A percentile compares a stretch with the other conserved stretches of the same genome.
phyloP scores from a whole-genome alignment of 2,329 filamentous ascomycete species.

The Colletotrichum nymphaeae region DNA sequence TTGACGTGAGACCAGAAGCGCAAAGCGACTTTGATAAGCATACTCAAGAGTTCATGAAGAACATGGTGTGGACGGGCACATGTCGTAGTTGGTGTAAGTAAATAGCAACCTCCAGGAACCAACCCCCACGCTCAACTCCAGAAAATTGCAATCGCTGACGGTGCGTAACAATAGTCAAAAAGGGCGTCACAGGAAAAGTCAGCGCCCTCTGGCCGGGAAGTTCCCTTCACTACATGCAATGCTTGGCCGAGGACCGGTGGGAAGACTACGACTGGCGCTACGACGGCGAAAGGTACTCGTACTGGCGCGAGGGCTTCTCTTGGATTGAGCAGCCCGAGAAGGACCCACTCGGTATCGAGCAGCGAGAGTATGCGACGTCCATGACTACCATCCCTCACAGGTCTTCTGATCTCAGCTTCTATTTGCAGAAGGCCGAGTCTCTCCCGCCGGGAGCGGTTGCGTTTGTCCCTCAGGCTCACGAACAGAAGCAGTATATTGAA shows the following conservation, averaged over 20 bases:
- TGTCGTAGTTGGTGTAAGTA: constrained; percentile 12
- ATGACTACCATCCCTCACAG: constrained; percentile 22
- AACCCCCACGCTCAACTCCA: neutral
- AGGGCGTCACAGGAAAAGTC: constrained; percentile 49
- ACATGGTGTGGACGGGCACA: constrained; percentile 39
- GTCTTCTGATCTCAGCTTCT: constrained; percentile 31
- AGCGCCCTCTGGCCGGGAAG: constrained; percentile 55
- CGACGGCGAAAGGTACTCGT: constrained; percentile 37
- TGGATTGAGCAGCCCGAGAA: constrained; percentile 38
- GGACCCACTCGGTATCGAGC: constrained; percentile 36
- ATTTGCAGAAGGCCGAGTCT: constrained; percentile 5
- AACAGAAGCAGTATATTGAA: neutral
- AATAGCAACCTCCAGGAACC: neutral
- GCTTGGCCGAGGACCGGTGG: constrained; percentile 44
- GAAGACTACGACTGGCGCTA: constrained; percentile 41
- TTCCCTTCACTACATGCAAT: constrained; percentile 59
- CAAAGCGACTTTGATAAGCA: constrained; percentile 58
- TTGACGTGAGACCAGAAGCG: constrained; percentile 42
- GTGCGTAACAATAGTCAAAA: constrained; percentile 27
- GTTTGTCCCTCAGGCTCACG: neutral
- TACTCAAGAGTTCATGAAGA: constrained; percentile 53
- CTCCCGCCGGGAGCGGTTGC: neutral
- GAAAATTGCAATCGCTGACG: neutral
- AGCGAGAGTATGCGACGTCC: constrained; percentile 11
- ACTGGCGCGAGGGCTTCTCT: constrained; percentile 39